Evolutionary conservation across 257 asterid genomes (phyloP), one percentile per base, ranked within the genome.

Genomic region (Misopates orontium): DNA sequence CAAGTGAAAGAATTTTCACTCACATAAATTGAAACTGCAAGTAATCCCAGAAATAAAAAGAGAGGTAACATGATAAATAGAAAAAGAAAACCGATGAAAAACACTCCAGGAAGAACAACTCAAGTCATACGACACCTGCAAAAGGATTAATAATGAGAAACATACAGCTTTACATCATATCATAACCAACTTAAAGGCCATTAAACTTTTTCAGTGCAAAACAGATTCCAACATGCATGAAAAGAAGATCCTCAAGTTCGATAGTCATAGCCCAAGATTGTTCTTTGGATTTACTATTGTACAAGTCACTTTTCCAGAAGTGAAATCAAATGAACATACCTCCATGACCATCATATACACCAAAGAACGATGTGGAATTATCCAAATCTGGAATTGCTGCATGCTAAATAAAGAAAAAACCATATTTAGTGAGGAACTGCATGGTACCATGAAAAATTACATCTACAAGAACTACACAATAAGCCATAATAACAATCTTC

Each of bases 341-440:
- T 77, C 98, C 97, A 71, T 93, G 98, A 66, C 98, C 98, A 68
- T 93, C 98, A 74, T 89, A 93, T 68, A 93, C 98, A 69, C 98
- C 98, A 78, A 93, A 93, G 87, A 84, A 92, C 31, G 98, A 87
- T 52, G 97, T 92, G 50, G 84, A 78, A 61, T 81, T 56, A 66
- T 92, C 98, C 83, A 93, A 75, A 73, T 87, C 83, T 15, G 84
- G 83, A 66, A 87, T 45, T 45, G 98, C 95, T 20, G 98, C 95
- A 80, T 93, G 98, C 98, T 93, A 70, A 58, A 78, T 51, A 60
- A 73, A 69, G 60, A 59, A 71, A 32, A 25, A 44, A 36, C 32
- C 36, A 61, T 58, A 64, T 51, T 15, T 20, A 54, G 48, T 52
- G 56, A 67, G 60, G 71, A 31, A 44, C 20, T 56, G 41, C 39